Evolutionary conservation across 306 rosid genomes (phyloP).

Genomic region (Quillaja saponaria): DNA sequence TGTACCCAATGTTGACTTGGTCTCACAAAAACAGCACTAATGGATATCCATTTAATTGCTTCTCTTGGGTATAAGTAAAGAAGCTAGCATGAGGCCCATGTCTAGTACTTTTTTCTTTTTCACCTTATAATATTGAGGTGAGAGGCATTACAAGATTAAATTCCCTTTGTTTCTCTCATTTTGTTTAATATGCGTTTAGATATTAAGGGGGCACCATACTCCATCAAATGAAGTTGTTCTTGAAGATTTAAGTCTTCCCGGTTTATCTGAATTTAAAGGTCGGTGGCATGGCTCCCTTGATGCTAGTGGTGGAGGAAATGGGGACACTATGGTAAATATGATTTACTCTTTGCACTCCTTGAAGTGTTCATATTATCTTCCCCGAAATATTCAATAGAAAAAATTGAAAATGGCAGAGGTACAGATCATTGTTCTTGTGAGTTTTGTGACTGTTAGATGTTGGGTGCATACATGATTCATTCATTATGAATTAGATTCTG

Average conservation of each 20-base stretch:
- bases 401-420: too few relatives aligned
- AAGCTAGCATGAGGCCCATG: slow-evolving; percentile 2
- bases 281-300: slow-evolving; percentile 87
- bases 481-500: too few relatives aligned
- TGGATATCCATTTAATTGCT: too few relatives aligned
- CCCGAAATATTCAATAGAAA: too few relatives aligned
- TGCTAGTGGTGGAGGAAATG: slow-evolving; percentile 98
- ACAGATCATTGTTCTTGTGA: too few relatives aligned
- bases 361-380: neutral
- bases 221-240: slow-evolving; percentile 57
- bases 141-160: slow-evolving; percentile 1
- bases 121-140: slow-evolving; percentile 9
- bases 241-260: slow-evolving; percentile 78
- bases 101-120: slow-evolving; percentile 15
- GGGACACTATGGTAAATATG: slow-evolving; percentile 79
- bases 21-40: too few relatives aligned
- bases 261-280: slow-evolving; percentile 84
- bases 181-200: slow-evolving; percentile 38
- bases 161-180: slow-evolving; percentile 13
- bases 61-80: neutral
- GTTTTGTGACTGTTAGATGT: too few relatives aligned
- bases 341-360: slow-evolving; percentile 26
- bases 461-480: too few relatives aligned
- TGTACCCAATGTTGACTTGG: slow-evolving; percentile 4
- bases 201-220: slow-evolving; percentile 54